These are phyloP conservation scores for Coemansia sp. DNA, from an alignment of 192 early-diverging fungal genomes.

Conservation along the genomic window DNA sequence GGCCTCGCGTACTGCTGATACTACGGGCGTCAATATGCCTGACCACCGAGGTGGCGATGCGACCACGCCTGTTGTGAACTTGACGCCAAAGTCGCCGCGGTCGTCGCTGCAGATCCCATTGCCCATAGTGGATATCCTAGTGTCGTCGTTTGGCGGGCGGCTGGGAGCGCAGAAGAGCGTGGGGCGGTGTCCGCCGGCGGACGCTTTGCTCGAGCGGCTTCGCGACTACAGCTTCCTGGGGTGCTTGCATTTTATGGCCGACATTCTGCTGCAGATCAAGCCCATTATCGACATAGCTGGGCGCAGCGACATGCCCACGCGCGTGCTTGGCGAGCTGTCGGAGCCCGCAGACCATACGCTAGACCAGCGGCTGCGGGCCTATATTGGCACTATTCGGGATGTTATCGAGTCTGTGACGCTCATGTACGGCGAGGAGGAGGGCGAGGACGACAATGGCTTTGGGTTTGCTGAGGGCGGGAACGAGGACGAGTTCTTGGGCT, in stretches of 20 bases:
- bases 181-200: slow-evolving; percentile 41
- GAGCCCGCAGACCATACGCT: slow-evolving; percentile 25
- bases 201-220: slow-evolving; percentile 30
- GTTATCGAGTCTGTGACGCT: slow-evolving; percentile 46
- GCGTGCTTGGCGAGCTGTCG: slow-evolving; percentile 22
- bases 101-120: slow-evolving; percentile 43
- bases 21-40: slow-evolving; percentile 17
- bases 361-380: slow-evolving; percentile 43
- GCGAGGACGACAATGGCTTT: not conserved
- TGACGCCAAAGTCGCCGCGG: slow-evolving; percentile 29
- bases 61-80: not conserved
- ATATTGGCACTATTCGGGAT: slow-evolving; percentile 33
- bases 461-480: not conserved
- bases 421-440: slow-evolving; percentile 46
- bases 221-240: slow-evolving; percentile 49
- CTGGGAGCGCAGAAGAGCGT: slow-evolving; percentile 30
- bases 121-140: slow-evolving; percentile 38
- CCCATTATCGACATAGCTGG: slow-evolving; percentile 35
- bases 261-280: slow-evolving; percentile 40
- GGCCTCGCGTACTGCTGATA: not conserved
- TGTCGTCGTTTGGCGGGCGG: slow-evolving; percentile 26
- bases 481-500: slow-evolving; percentile 39
- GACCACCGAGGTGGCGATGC: slow-evolving; percentile 7
- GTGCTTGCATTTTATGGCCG: slow-evolving; percentile 50
- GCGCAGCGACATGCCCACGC: slow-evolving; percentile 28